Evolutionary conservation across 805 yeast genomes (phyloP), one percentile per base, ranked within the genome.

Genomic region (Kluyveromyces nonfermentans): DNA sequence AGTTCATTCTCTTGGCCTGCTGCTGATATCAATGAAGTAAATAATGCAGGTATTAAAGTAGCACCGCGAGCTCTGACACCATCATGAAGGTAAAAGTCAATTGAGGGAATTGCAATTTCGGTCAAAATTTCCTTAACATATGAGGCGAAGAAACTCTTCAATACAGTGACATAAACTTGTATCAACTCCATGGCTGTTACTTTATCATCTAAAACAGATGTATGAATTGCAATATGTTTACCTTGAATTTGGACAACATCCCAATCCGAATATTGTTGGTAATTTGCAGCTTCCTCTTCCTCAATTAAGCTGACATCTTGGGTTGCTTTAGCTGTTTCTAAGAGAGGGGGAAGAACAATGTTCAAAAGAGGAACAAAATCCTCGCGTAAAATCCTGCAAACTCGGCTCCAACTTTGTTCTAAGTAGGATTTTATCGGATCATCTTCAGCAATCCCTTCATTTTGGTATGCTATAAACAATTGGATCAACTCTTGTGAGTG

Each of bases 331-430:
- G 97, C 98, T 32, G 89, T 82, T 43, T 72, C 75, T 44, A 93
- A 64, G 45, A 93, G 69, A n/a, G 96, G 89, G 21, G 97, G 97
- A 59, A 93, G 73, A 31, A 93, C 96, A 9, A 76, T 76, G 28
- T 87, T 84, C 47, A 93, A 70, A 53, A 77, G 82, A 12, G 96
- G 96, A 47, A 86, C 65, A 60, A 93, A 93, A 37, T 87, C 95
- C 47, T 73, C 74, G 19, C 96, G 95, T 33, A 90, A 71, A 41
- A 90, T 77, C 52, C 83, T 75, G 60, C 98, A 93, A 37, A 93
- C 74, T 56, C 97, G 78, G 44, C 93, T 87, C 98, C 98, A 93
- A 37, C 95, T 96, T 60, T 86, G 95, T 53, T 87, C 95, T 50
- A 93, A 71, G 55, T 86, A 89, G 38, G 85, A 75, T 53, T 77